phyloP scores from a whole-genome alignment of 164 flowering plant species.

The Magnolia kwangsiensis region DNA sequence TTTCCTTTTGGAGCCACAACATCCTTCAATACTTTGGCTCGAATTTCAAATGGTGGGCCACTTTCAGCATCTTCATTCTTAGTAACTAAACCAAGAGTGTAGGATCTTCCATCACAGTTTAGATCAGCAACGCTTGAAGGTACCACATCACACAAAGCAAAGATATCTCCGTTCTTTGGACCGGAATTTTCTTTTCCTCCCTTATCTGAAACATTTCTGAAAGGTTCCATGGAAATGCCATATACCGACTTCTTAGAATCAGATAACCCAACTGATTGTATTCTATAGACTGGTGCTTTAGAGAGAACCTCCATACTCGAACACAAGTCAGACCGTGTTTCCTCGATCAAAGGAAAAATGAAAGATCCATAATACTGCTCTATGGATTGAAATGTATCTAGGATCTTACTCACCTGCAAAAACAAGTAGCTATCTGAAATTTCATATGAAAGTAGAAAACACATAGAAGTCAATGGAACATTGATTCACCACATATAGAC shows the following conservation, averaged over 20 bases:
- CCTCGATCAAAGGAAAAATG: background rate
- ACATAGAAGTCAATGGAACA: no score
- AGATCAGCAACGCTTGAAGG: background rate
- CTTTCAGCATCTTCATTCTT: background rate
- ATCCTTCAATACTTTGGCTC: background rate
- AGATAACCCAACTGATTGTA: background rate
- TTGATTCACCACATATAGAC: no score
- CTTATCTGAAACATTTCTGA: background rate
- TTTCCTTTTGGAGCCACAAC: background rate
- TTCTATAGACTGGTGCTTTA: background rate
- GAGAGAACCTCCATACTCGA: background rate
- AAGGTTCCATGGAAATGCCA: background rate
- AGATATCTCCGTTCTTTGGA: background rate
- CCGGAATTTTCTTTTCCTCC: background rate
- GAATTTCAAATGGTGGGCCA: background rate
- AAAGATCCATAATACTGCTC: background rate
- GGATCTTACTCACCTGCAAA: background rate
- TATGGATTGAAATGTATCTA: background rate
- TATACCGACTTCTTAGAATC: background rate
- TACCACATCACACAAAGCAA: background rate
- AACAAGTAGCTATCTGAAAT: no score
- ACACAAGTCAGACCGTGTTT: background rate
- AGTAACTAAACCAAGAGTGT: background rate
- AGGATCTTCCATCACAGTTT: background rate
- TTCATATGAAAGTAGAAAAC: no score